Percentiles rank a stretch among this genome's conserved stretches.
phyloP scores from a whole-genome alignment of 2,329 filamentous ascomycete species.

The Trichoderma aggressivum region DNA sequence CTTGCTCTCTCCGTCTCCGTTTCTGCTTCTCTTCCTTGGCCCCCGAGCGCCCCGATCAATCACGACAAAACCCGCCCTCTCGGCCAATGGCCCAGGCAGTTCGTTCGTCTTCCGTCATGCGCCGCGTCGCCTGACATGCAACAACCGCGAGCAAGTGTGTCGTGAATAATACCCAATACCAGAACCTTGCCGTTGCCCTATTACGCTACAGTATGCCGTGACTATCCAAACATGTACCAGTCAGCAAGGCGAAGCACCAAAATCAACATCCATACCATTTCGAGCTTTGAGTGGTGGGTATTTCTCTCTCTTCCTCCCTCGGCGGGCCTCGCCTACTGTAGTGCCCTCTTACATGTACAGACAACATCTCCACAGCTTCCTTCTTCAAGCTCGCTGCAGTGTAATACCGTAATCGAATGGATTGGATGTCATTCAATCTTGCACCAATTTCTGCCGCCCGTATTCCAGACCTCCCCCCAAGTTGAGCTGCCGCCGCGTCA shows the following conservation, averaged over 20 bases:
- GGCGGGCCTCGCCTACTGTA: slow-evolving; percentile 13
- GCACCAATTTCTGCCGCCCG: background rate
- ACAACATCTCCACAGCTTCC: background rate
- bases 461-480: background rate
- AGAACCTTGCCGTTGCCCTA: background rate
- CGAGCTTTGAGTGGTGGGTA: background rate
- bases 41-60: slow-evolving; percentile 15
- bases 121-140: slow-evolving; percentile 16
- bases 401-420: background rate
- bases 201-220: no score
- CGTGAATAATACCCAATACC: background rate
- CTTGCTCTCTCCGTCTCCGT: background rate
- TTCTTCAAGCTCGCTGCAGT: background rate
- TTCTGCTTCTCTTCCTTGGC: background rate
- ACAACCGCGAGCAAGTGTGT: slow-evolving; percentile 5
- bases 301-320: background rate
- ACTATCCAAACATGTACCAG: background rate
- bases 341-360: background rate
- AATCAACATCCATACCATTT: background rate
- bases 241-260: background rate
- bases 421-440: background rate
- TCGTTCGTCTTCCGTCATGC: slow-evolving; percentile 11
- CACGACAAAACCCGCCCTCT: slow-evolving; percentile 7
- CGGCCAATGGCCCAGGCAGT: slow-evolving; percentile 8
- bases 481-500: slow-evolving; percentile 3